phyloP scores from a whole-genome alignment of 176 grass and related monocot species.

The Bonia amplexicaulis region DNA sequence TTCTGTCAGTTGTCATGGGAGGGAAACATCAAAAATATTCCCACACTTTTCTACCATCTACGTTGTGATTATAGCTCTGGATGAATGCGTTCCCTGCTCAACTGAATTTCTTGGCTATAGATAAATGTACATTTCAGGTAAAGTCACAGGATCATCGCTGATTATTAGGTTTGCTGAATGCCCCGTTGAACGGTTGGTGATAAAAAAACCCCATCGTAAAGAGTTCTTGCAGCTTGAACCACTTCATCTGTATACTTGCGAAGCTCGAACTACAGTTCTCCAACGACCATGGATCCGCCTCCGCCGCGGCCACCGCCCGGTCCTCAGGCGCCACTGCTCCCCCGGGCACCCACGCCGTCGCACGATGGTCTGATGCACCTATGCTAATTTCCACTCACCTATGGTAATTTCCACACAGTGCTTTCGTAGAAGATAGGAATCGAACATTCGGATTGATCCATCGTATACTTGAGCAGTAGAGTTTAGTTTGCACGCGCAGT shows the following conservation, averaged over 20 bases:
- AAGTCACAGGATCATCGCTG: not conserved
- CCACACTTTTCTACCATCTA: not conserved
- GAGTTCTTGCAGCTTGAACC: not conserved
- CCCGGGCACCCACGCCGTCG: not conserved
- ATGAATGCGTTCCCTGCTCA: not conserved
- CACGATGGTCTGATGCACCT: too few relatives aligned
- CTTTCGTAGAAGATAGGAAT: not conserved
- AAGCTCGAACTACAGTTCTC: not conserved
- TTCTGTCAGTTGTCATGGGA: not conserved
- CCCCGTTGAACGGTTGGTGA: not conserved
- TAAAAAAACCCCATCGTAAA: not conserved
- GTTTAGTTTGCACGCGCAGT: not conserved
- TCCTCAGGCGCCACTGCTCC: conserved; percentile 42
- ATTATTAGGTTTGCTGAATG: not conserved
- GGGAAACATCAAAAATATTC: not conserved
- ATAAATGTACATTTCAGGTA: not conserved
- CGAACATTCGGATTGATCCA: not conserved
- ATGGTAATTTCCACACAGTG: not conserved
- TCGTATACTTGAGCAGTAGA: not conserved
- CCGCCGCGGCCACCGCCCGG: not conserved
- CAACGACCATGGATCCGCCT: not conserved
- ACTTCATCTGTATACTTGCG: not conserved
- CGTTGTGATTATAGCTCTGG: not conserved
- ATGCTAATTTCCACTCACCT: too few relatives aligned
- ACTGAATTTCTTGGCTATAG: not conserved